These are phyloP conservation scores for Discostella stelligeroides DNA, from an alignment of 108 stramenopile species.

Conservation along the genomic window DNA sequence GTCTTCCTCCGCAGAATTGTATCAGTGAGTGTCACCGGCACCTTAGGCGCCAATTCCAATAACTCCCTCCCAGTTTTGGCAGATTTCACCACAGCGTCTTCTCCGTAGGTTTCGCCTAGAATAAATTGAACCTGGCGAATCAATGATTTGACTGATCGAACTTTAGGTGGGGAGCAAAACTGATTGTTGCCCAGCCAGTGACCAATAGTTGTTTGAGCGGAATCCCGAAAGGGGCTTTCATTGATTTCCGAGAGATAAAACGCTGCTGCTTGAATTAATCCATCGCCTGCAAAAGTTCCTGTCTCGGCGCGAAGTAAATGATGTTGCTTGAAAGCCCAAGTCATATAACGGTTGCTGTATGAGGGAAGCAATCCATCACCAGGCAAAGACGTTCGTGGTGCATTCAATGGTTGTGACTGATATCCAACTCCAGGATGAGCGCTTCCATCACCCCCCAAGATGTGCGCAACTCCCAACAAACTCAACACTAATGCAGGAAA, in stretches of 20 bases:
- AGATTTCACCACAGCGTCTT: constrained; percentile 9
- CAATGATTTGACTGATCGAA: constrained; percentile 28
- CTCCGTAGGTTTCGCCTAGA: constrained; percentile 14
- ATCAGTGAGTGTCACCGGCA: constrained; percentile 16
- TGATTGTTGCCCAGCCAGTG: constrained; percentile 25
- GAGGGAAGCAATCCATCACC: constrained; percentile 23
- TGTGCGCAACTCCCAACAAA: constrained; percentile 33
- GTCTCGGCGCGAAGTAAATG: background rate
- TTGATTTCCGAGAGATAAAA: constrained; percentile 24
- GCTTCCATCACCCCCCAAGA: constrained; percentile 39
- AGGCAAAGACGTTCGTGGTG: constrained; percentile 3
- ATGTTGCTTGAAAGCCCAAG: constrained; percentile 14
- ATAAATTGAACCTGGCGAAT: constrained; percentile 25
- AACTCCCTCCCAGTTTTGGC: constrained; percentile 32
- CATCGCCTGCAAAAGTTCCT: constrained; percentile 5
- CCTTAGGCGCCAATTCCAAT: constrained; percentile 7
- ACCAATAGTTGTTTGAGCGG: constrained; percentile 21
- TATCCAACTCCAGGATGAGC: constrained; percentile 36
- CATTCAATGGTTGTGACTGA: constrained; percentile 24
- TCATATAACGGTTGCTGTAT: constrained; percentile 30
- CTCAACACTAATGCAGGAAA: constrained; percentile 43
- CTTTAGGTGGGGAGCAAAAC: constrained; percentile 36
- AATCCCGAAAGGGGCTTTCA: constrained; percentile 33
- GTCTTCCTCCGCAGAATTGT: background rate
- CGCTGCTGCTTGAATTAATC: constrained; percentile 33